A percentile compares a stretch with the other conserved stretches of the same genome.
These are phyloP conservation scores for Trichoderma breve DNA, from an alignment of 2,329 filamentous ascomycete species.

Conservation along the genomic window DNA sequence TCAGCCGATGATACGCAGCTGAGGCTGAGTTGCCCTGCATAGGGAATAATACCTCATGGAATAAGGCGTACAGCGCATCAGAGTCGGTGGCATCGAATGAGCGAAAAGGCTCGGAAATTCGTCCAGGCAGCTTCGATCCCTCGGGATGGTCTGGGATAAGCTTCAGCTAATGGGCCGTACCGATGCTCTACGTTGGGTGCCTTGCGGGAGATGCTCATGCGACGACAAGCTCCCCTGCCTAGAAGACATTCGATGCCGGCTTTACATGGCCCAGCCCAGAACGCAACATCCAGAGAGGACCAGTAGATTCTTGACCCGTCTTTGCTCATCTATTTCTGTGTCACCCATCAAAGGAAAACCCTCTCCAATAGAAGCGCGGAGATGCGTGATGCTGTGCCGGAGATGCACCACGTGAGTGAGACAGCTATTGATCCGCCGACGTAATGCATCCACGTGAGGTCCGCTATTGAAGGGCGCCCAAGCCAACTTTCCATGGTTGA, in stretches of 20 bases:
- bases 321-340: neutral
- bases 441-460: slow-evolving; percentile 19
- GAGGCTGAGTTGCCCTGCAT: neutral
- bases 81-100: neutral
- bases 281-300: neutral
- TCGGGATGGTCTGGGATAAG: neutral
- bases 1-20: neutral
- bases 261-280: neutral
- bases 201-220: neutral
- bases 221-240: neutral
- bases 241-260: neutral
- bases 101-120: neutral
- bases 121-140: neutral
- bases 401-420: slow-evolving; percentile 18
- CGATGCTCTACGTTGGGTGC: neutral
- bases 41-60: neutral
- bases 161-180: neutral
- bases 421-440: slow-evolving; percentile 6
- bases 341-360: neutral
- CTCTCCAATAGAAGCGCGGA: slow-evolving; percentile 6
- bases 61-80: neutral
- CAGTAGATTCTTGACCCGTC: neutral
- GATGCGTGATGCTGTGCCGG: neutral
- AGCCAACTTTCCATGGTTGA: neutral
- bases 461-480: neutral